A percentile compares a stretch with the other conserved stretches of the same genome.
Evolutionary conservation across 805 yeast genomes (phyloP).

Genomic region (Myxozyma nipponensis): DNA sequence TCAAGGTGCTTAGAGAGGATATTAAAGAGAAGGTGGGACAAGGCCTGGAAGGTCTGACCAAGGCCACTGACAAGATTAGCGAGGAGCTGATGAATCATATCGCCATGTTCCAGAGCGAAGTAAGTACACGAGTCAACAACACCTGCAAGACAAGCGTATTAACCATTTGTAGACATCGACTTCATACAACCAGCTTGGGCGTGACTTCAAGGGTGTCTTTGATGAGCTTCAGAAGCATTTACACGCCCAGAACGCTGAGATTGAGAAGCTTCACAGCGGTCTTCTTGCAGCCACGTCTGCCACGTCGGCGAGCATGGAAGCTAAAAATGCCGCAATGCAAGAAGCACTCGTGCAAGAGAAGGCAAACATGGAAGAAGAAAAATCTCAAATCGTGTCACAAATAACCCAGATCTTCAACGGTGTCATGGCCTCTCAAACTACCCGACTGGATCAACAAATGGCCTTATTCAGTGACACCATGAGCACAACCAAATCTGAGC

Average conservation of each 20-base stretch:
- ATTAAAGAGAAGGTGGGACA: constrained; percentile 28
- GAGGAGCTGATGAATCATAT: constrained; percentile 24
- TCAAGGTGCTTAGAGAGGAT: constrained; percentile 27
- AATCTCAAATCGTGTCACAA: constrained; percentile 12
- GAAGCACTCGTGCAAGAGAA: constrained; percentile 14
- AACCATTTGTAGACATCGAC: constrained; percentile 17
- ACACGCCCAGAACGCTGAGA: constrained; percentile 23
- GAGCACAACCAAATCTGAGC: constrained; percentile 3
- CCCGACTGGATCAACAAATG: constrained; percentile 10
- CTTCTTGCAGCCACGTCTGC: constrained; percentile 14
- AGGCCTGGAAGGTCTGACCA: constrained; percentile 22
- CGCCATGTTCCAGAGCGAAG: constrained; percentile 18
- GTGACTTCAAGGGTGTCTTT: constrained; percentile 28
- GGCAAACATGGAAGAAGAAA: constrained; percentile 14
- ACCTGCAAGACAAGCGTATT: not conserved
- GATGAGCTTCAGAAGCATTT: constrained; percentile 27
- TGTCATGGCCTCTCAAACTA: constrained; percentile 10
- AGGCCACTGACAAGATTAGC: constrained; percentile 26
- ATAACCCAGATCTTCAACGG: constrained; percentile 9
- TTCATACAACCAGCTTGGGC: constrained; percentile 28
- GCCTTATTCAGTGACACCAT: constrained; percentile 2
- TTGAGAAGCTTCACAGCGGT: constrained; percentile 21
- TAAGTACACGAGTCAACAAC: not conserved
- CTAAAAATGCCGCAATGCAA: constrained; percentile 1
- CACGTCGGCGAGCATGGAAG: constrained; percentile 10